Evolutionary conservation across 805 yeast genomes (phyloP).

Genomic region (Wickerhamiella allomyrinae): DNA sequence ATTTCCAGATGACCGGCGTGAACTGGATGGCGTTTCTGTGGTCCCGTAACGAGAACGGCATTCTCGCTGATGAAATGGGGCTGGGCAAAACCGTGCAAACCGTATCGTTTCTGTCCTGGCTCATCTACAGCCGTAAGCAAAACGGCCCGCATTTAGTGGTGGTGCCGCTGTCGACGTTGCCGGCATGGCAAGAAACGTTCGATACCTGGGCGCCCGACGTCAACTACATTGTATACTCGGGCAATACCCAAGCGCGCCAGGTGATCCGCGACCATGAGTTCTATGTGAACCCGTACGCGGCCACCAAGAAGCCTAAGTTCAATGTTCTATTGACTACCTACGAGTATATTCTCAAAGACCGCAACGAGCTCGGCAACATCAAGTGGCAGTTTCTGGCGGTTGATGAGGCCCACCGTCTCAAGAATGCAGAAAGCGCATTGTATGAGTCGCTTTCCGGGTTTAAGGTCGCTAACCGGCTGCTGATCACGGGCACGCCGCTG

Average conservation of each 20-base stretch:
- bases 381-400: slow-evolving; percentile 96
- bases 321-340: slow-evolving; percentile 88
- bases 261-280: slow-evolving; percentile 77
- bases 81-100: slow-evolving; percentile 97
- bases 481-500: slow-evolving; percentile 95
- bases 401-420: slow-evolving; percentile 95
- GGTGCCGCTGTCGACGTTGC: slow-evolving; percentile 89
- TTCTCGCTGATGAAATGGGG: slow-evolving; percentile 98
- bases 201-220: slow-evolving; percentile 96
- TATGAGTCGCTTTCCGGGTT: slow-evolving; percentile 78
- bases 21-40: slow-evolving; percentile 99
- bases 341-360: slow-evolving; percentile 88
- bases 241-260: slow-evolving; percentile 75
- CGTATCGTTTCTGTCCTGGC: slow-evolving; percentile 86
- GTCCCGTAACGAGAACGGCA: slow-evolving; percentile 96
- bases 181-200: slow-evolving; percentile 99
- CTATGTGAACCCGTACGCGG: slow-evolving; percentile 41
- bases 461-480: slow-evolving; percentile 66
- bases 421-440: slow-evolving; percentile 83
- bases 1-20: slow-evolving; percentile 93
- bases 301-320: slow-evolving; percentile 61
- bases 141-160: slow-evolving; percentile 96
- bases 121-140: slow-evolving; percentile 86
- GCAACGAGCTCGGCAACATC: slow-evolving; percentile 60
- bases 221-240: slow-evolving; percentile 83